Evolutionary conservation across 2,329 filamentous ascomycete genomes (phyloP), one percentile per base, ranked within the genome.

Genomic region (Fusarium pseudocircinatum): DNA sequence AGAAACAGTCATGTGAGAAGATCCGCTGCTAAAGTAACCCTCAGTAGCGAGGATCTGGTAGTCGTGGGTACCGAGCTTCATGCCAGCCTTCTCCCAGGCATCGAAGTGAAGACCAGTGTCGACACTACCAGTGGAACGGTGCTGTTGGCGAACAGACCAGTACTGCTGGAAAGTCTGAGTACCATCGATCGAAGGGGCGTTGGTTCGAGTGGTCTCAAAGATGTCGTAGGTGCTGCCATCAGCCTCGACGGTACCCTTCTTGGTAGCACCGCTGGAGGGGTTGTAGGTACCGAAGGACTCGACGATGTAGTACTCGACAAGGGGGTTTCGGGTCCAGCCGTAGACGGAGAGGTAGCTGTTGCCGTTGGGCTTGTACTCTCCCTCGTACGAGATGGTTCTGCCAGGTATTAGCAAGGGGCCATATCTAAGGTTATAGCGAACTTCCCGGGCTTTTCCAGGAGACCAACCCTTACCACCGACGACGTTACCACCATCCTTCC

Each of bases 21-120:
- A 82, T 6, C 87, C 87, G 63, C 81, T 84, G 80, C 86, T 87
- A 65, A 82, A 79, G 78, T 88, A 88, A 16, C 86, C 87, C 78
- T 89, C 87, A 3, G 85, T 86, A 12, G 87, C 87, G 22, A 89
- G 79, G 61, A 89, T 87, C 82, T 86, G 84, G 79, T 89, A 89
- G 78, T 89, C 82, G 71, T 84, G 82, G 15, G 76, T 82, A 6
- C 87, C 88, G 16, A 89, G 76, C 37, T 79, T 82, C 80, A 88
- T 78, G 11, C 87, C 87, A n/a, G 79, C 75, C 57, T 82, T 81
- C 28, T 78, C 78, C 88, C 88, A 90, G 10, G 87, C 87, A 69
- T 86, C 82, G 72, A 90, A 89, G 78, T 89, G 87, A 67, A 83
- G 85, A 30, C 79, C 81, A 7, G 83, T 82, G 26, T 83, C 86